Conservation (phyloP, 805 yeast species). For the Kodamaea hsintzibuensis region DNA sequence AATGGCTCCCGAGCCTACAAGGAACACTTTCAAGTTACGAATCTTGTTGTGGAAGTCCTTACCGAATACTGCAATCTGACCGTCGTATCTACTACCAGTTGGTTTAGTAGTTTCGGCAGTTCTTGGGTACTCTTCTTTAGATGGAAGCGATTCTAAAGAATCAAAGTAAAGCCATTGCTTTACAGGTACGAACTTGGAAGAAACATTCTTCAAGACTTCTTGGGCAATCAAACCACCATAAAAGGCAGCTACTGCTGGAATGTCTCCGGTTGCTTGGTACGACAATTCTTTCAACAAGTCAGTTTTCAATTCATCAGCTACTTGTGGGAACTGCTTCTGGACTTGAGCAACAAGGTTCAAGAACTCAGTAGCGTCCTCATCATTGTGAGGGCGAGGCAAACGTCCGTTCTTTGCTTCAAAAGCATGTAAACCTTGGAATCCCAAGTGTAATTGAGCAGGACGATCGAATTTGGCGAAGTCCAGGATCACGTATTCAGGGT, state of each 20-base stretch:
- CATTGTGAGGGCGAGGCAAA: conserved; percentile 76
- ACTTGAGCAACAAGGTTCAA: conserved; percentile 60
- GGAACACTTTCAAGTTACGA: conserved; percentile 77
- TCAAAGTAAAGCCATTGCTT: conserved; percentile 93
- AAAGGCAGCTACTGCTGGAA: conserved; percentile 87
- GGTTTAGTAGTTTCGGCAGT: conserved; percentile 74
- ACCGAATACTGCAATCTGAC: conserved; percentile 95
- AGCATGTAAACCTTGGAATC: conserved; percentile 83
- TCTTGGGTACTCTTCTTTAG: conserved; percentile 55
- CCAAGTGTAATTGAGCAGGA: conserved; percentile 87
- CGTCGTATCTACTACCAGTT: conserved; percentile 80
- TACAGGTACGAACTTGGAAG: conserved; percentile 93
- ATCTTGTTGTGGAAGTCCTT: conserved; percentile 68
- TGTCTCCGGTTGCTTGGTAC: conserved; percentile 86
- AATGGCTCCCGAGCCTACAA: conserved; percentile 98
- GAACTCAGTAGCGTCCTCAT: conserved; percentile 70
- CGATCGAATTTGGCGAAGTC: conserved; percentile 95
- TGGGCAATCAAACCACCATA: conserved; percentile 95
- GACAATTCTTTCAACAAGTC: conserved; percentile 73
- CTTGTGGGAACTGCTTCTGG: conserved; percentile 53
- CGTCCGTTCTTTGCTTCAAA: conserved; percentile 65
- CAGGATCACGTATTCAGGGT: conserved; percentile 77
- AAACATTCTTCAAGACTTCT: conserved; percentile 91
- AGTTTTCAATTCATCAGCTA: conserved; percentile 54
- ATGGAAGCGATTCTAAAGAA: conserved; percentile 87